phyloP scores from a whole-genome alignment of 2,329 filamentous ascomycete species.

The Bertia moriformis region DNA sequence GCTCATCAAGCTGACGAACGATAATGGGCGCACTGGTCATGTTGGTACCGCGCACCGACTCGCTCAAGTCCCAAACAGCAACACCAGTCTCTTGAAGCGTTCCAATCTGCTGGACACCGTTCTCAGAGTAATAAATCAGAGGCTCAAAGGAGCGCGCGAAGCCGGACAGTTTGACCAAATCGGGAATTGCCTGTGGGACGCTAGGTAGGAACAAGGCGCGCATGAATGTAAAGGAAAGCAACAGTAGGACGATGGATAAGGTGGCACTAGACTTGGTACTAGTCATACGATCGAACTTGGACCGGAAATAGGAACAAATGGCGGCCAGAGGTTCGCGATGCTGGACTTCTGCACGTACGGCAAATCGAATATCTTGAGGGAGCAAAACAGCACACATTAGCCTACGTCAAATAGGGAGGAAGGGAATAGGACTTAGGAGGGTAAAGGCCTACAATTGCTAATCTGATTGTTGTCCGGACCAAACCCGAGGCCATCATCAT shows the following conservation, averaged over 20 bases:
- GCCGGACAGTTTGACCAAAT: conserved; percentile 53
- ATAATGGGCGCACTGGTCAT: conserved; percentile 59
- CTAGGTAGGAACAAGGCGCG: conserved; percentile 40
- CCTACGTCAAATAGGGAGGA: too few relatives aligned
- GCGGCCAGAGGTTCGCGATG: conserved; percentile 55
- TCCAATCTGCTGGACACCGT: conserved; percentile 51
- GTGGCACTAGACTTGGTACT: conserved; percentile 41
- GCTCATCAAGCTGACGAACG: conserved; percentile 50
- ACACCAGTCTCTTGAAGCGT: conserved; percentile 57
- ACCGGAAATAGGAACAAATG: conserved; percentile 33
- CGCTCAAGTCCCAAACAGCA: conserved; percentile 58
- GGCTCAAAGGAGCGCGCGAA: conserved; percentile 59
- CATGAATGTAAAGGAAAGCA: conserved; percentile 37
- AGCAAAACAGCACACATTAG: too few relatives aligned
- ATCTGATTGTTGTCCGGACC: neutral
- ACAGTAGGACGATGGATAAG: conserved; percentile 28
- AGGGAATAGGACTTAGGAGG: too few relatives aligned
- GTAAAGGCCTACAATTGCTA: conserved; percentile 1
- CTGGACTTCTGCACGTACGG: conserved; percentile 53
- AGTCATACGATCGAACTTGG: conserved; percentile 34
- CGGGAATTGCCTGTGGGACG: conserved; percentile 42
- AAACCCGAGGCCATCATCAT: neutral
- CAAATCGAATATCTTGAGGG: conserved; percentile 51
- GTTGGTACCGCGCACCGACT: conserved; percentile 54
- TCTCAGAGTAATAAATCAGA: conserved; percentile 57